Conservation (phyloP, 2,329 filamentous ascomycete species). For the Teratosphaeria pseudoeucalypti region DNA sequence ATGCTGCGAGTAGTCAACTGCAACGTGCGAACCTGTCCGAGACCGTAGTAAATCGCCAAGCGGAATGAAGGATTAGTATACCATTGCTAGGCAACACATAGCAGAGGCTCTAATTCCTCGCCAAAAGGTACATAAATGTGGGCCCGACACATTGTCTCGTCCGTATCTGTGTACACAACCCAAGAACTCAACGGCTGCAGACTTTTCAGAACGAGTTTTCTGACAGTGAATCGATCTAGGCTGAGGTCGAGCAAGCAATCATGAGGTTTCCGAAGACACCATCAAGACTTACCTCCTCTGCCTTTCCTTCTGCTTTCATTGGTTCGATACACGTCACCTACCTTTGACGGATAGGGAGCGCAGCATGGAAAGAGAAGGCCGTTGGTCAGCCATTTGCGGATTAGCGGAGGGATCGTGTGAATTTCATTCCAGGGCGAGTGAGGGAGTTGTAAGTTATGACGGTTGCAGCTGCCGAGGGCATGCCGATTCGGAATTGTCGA, state of each 20-base stretch:
- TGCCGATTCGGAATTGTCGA: neutral
- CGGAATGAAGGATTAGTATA: too few species aligned
- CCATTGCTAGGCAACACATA: too few species aligned
- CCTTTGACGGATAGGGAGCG: slow-evolving; percentile 8
- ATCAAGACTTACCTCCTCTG: slow-evolving; percentile 18
- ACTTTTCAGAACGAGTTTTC: slow-evolving; percentile 46
- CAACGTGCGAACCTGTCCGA: neutral
- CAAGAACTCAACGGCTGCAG: slow-evolving; percentile 47
- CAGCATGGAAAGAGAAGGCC: slow-evolving; percentile 22
- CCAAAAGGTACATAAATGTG: neutral
- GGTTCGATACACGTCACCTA: slow-evolving; percentile 4
- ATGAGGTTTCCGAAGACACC: slow-evolving; percentile 28
- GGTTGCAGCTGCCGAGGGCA: neutral
- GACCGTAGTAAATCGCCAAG: neutral
- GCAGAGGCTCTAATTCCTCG: too few species aligned
- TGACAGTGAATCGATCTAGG: slow-evolving; percentile 15
- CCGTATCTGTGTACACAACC: slow-evolving; percentile 59
- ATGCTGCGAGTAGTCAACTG: neutral
- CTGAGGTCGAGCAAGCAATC: slow-evolving; percentile 23
- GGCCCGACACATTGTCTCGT: slow-evolving; percentile 38
- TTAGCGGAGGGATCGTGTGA: neutral
- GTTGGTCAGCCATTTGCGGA: slow-evolving; percentile 13
- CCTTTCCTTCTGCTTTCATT: slow-evolving; percentile 26
- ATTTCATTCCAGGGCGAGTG: neutral
- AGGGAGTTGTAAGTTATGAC: slow-evolving; percentile 1